These are phyloP conservation scores for Sugiyamaella japonica DNA, from an alignment of 1,139 yeast species.

Conservation along the genomic window DNA sequence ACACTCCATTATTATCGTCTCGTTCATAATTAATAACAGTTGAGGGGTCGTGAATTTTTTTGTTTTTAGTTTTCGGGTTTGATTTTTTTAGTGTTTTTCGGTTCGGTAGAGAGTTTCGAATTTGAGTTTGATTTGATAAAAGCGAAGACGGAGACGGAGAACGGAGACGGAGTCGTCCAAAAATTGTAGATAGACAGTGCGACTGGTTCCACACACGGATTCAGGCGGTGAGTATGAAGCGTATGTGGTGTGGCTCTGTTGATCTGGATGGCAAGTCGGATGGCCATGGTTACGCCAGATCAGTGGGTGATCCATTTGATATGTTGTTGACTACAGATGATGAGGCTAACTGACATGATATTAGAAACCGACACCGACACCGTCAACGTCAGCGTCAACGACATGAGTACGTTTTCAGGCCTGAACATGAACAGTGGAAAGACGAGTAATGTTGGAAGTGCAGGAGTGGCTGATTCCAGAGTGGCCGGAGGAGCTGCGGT, in stretches of 20 bases:
- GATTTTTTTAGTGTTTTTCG: too few relatives aligned
- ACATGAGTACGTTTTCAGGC: constrained; percentile 7
- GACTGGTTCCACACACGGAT: not conserved
- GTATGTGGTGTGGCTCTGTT: too few relatives aligned
- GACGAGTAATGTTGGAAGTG: not conserved
- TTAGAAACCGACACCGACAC: not conserved
- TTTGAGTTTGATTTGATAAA: not conserved
- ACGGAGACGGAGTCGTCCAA: not conserved
- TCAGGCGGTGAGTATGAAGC: not conserved
- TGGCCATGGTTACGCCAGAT: too few relatives aligned
- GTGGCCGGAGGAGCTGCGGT: not conserved
- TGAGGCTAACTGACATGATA: not conserved
- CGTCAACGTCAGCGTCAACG: not conserved
- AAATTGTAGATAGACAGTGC: not conserved
- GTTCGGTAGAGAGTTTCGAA: not conserved
- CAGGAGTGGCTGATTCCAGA: not conserved
- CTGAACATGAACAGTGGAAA: constrained; percentile 1
- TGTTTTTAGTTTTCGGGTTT: too few relatives aligned
- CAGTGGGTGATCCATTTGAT: not conserved
- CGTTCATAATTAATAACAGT: not conserved
- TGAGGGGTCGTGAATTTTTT: not conserved
- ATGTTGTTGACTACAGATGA: not conserved
- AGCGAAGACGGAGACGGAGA: not conserved
- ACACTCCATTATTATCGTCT: not conserved
- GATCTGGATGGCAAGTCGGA: too few relatives aligned